Percentiles rank a stretch among this genome's conserved stretches.
Evolutionary conservation across 352 stramenopile genomes (phyloP).

Genomic region (Plasmopara viticola): DNA sequence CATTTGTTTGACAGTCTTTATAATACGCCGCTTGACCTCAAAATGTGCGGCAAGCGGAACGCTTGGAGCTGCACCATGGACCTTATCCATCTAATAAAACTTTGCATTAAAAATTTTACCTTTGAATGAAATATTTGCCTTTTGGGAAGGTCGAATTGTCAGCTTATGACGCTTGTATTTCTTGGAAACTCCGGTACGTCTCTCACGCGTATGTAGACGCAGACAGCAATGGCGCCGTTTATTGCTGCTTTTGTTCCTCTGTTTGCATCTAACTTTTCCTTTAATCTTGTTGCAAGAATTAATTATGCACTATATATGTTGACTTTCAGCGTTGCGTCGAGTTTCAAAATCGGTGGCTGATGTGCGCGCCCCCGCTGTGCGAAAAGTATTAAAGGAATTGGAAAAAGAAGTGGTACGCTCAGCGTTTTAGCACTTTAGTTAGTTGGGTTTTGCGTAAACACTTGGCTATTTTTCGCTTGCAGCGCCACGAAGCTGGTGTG

Average conservation of each 20-base stretch:
- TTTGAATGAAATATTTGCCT: neutral
- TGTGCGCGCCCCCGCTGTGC: slow-evolving; percentile 39
- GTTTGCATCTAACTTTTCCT: neutral
- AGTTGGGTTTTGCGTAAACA: neutral
- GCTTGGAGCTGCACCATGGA: slow-evolving; percentile 18
- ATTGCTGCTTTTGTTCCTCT: no score
- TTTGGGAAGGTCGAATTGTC: neutral
- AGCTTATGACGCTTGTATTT: slow-evolving; percentile 50
- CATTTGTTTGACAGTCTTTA: slow-evolving; percentile 27
- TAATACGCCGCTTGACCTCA: slow-evolving; percentile 34
- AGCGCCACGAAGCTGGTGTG: slow-evolving; percentile 64
- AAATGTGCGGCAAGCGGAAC: slow-evolving; percentile 42
- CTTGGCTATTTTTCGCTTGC: slow-evolving; percentile 1
- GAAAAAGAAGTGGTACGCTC: slow-evolving; percentile 54
- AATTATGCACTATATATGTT: neutral
- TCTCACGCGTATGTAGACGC: neutral
- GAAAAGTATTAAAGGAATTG: slow-evolving; percentile 47
- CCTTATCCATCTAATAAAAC: slow-evolving; percentile 14
- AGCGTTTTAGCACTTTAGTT: neutral
- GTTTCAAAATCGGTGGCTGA: slow-evolving; percentile 65
- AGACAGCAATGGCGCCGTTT: neutral
- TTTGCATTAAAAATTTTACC: neutral
- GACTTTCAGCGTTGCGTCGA: slow-evolving; percentile 45
- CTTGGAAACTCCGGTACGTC: slow-evolving; percentile 60
- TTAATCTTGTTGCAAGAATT: neutral